Base-by-base conservation (phyloP, 768 basidiomycete genomes). In the Cyclocybe aegerita region DNA sequence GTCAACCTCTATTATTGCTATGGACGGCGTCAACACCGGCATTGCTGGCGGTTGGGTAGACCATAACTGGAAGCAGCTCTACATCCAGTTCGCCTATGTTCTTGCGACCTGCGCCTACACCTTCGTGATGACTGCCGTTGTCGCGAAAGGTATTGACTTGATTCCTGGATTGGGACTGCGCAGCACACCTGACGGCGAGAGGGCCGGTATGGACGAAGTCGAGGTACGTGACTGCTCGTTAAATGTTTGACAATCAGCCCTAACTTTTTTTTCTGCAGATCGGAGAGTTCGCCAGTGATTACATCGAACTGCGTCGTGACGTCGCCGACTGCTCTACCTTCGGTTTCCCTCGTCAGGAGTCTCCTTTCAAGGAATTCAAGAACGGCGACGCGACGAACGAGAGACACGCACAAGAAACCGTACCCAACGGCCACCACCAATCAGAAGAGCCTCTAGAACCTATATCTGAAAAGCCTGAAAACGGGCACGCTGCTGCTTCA, bases 51-150 rank as follows among this genome's bases (percentile, higher is more conserved):
- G 88, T 11, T 93, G 85, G 83, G 65, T 93, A 48, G 82, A 92
- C 63, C 79, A 78, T 46, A 76, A 87, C 67, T 90, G 81, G 79
- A 85, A 84, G 59, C 90, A 90, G 59, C 75, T 94, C 15, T 89
- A 89, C 56, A 86, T 85, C 58, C 90, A 93, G 50, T 70, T 92
- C 49, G 78, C 78, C 5, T 86, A 86, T 55, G 72, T 85, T 41
- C 75, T 73, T 53, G 82, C 85, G 38, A 70, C 75, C 34, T 78
- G 75, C 53, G 71, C 63, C 9, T 90, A 87, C 58, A 76, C 79
- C 32, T 85, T 86, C 56, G 78, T 80, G 46, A 73, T 78, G 38
- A 86, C 86, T 7, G 83, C 83, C 0, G 53, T 77, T 6, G 65
- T 87, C n/a, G 82, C 78, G 10, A 85, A 84, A 63, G 63, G 49